Percentiles rank a stretch among this genome's conserved stretches.
phyloP scores from a whole-genome alignment of 345 rosid species.

The Brassica carinata region DNA sequence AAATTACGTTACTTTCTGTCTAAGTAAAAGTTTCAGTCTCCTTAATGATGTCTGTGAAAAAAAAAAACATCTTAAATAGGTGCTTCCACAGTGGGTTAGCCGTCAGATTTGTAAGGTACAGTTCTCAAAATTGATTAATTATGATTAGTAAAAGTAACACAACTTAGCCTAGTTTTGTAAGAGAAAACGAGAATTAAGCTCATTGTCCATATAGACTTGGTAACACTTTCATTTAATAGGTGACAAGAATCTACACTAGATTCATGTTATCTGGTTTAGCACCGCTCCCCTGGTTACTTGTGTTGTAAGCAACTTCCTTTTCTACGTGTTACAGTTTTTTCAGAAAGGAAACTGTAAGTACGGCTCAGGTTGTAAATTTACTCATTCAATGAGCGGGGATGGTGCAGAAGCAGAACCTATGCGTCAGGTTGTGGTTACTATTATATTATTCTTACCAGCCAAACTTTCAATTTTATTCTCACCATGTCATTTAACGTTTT shows the following conservation, averaged over 20 bases:
- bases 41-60: not conserved
- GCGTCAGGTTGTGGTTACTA: not conserved
- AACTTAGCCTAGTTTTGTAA: too few relatives aligned
- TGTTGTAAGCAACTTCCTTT: constrained; percentile 1
- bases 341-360: not conserved
- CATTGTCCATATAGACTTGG: not conserved
- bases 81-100: not conserved
- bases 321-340: not conserved
- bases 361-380: not conserved
- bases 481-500: not conserved
- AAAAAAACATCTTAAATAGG: not conserved
- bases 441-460: not conserved
- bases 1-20: not conserved
- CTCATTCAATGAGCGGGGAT: not conserved
- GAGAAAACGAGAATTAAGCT: not conserved
- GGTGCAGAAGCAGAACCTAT: not conserved
- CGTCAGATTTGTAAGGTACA: not conserved
- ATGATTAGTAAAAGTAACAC: not conserved
- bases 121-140: not conserved
- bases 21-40: not conserved
- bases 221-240: not conserved
- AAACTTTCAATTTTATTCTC: not conserved
- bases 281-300: not conserved
- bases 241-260: not conserved
- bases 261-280: not conserved